A percentile compares a stretch with the other conserved stretches of the same genome.
Evolutionary conservation across 345 rosid genomes (phyloP).

Genomic region (Trapa incisa): DNA sequence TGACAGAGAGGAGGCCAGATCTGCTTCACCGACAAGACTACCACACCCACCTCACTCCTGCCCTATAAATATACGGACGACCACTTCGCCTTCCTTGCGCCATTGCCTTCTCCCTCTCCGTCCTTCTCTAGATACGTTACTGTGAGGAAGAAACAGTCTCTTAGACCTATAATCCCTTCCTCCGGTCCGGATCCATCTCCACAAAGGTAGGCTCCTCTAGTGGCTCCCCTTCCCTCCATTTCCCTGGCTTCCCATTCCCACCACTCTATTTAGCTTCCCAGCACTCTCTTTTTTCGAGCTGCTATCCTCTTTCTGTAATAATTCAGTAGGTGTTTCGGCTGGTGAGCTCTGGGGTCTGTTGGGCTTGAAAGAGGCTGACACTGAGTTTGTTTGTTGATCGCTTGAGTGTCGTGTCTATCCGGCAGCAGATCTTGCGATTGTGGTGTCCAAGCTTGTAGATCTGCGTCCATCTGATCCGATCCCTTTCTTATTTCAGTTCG

Average conservation of each 20-base stretch:
- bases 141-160: neutral
- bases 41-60: neutral
- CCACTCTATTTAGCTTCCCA: slow-evolving; percentile 1
- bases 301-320: neutral
- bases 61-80: neutral
- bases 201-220: slow-evolving; percentile 6
- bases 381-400: neutral
- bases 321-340: neutral
- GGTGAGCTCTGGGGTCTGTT: neutral
- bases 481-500: neutral
- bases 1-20: neutral
- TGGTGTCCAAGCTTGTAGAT: slow-evolving; percentile 3
- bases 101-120: slow-evolving; percentile 1
- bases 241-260: neutral
- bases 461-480: neutral
- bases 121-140: neutral
- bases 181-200: neutral
- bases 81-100: slow-evolving; percentile 6
- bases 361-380: neutral
- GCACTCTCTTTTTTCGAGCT: neutral
- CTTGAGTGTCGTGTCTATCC: neutral
- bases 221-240: neutral
- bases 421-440: slow-evolving; percentile 1
- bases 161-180: neutral
- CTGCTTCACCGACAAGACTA: neutral